These are phyloP conservation scores for Nepenthes mirabilis DNA, from an alignment of 148 eudicot species.

Conservation along the genomic window DNA sequence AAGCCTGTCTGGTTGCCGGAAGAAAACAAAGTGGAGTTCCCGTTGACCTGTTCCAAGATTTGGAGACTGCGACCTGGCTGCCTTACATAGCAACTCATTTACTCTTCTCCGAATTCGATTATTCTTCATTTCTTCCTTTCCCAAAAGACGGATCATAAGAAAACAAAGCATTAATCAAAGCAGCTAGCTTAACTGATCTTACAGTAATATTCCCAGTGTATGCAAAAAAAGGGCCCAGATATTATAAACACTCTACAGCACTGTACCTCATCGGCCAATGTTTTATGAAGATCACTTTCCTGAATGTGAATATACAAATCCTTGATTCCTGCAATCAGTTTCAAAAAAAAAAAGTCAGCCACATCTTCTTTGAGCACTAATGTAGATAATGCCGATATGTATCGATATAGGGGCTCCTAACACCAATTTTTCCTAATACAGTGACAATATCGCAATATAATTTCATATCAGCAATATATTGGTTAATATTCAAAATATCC, in stretches of 20 bases:
- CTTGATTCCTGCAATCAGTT: constrained; percentile 45
- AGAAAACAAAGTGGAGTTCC: constrained; percentile 93
- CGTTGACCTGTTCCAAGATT: constrained; percentile 40
- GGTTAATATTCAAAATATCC: too few species aligned
- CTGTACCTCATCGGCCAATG: constrained; percentile 74
- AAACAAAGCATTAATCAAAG: not conserved
- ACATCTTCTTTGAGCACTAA: too few species aligned
- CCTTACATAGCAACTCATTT: constrained; percentile 70
- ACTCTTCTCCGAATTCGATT: constrained; percentile 71
- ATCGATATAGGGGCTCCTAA: too few species aligned
- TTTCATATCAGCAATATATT: too few species aligned
- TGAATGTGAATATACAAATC: constrained; percentile 46
- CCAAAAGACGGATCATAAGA: constrained; percentile 9
- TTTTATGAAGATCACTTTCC: constrained; percentile 58
- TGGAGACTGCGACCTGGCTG: constrained; percentile 32
- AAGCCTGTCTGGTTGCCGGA: constrained; percentile 61
- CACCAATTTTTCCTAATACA: too few species aligned
- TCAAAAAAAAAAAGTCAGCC: too few species aligned
- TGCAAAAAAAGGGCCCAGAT: not conserved
- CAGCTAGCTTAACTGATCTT: not conserved
- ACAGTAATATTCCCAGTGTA: not conserved
- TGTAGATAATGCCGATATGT: too few species aligned
- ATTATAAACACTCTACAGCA: not conserved
- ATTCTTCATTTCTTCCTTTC: constrained; percentile 83
- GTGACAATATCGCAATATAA: too few species aligned